Percentiles rank a stretch among this genome's conserved stretches.
Evolutionary conservation across 345 rosid species (phyloP).

Genomic region (Trapa bicornis): DNA sequence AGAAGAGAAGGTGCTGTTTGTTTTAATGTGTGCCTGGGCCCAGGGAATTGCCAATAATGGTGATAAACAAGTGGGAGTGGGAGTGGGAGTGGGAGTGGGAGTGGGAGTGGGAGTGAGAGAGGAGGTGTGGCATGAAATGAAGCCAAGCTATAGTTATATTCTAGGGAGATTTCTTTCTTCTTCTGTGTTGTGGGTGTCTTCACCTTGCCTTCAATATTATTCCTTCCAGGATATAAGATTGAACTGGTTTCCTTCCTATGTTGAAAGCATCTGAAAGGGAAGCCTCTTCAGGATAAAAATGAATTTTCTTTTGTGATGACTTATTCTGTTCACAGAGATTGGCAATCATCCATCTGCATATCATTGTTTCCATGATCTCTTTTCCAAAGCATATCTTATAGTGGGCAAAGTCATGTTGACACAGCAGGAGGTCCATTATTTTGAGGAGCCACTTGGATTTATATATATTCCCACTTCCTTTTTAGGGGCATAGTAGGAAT

Average conservation of each 20-base stretch:
- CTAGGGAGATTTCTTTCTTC: slow-evolving; percentile 8
- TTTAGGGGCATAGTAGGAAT: background rate
- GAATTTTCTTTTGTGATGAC: background rate
- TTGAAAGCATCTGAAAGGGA: background rate
- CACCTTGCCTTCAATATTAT: slow-evolving; percentile 3
- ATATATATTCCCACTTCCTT: background rate
- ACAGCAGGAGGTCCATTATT: slow-evolving; percentile 15
- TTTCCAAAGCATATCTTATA: slow-evolving; percentile 6
- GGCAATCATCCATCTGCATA: no score
- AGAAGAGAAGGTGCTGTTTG: slow-evolving; percentile 10
- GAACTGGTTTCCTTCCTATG: no score
- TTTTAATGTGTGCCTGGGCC: slow-evolving; percentile 16
- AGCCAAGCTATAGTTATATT: slow-evolving; percentile 11
- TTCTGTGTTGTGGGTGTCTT: slow-evolving; percentile 22
- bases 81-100: slow-evolving; percentile 14
- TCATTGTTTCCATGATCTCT: no score
- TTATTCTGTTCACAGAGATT: background rate
- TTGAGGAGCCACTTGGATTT: slow-evolving; percentile 15
- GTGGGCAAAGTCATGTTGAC: slow-evolving; percentile 23
- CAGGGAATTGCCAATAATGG: slow-evolving; percentile 34
- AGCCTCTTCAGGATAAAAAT: background rate
- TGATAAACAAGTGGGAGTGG: slow-evolving; percentile 15
- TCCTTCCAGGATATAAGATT: background rate
- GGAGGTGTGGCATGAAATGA: slow-evolving; percentile 21
- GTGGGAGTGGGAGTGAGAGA: slow-evolving; percentile 12